Evolutionary conservation across 163 green algal species (phyloP).

Genomic region (Scenedesmus sp.): DNA sequence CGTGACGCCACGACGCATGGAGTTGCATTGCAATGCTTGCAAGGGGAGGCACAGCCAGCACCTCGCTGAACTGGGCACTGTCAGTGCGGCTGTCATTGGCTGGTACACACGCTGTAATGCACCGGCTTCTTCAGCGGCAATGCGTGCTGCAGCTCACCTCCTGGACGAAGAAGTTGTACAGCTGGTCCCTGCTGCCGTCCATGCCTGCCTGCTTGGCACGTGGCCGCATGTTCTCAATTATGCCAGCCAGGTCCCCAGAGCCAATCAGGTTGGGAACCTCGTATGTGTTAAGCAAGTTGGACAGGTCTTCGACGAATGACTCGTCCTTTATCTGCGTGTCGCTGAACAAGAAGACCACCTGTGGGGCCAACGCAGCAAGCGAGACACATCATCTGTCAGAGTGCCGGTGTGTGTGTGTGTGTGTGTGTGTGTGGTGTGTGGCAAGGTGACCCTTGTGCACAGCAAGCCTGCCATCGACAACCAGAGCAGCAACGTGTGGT

Average conservation of each 20-base stretch:
- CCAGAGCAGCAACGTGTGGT: no score
- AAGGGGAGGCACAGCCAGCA: background rate
- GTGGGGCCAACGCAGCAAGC: background rate
- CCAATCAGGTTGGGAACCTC: conserved; percentile 77
- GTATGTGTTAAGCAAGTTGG: conserved; percentile 85
- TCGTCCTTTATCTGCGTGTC: conserved; percentile 83
- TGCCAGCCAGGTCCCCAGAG: conserved; percentile 71
- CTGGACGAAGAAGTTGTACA: conserved; percentile 86
- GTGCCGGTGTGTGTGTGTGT: no score
- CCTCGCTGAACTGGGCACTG: background rate
- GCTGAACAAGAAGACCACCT: conserved; percentile 81
- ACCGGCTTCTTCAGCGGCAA: background rate
- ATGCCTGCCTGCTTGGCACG: conserved; percentile 77
- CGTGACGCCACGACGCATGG: no score
- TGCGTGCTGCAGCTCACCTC: conserved; percentile 57
- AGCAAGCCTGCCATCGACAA: no score
- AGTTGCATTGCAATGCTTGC: background rate
- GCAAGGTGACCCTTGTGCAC: no score
- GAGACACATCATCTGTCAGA: background rate
- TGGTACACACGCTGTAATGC: background rate
- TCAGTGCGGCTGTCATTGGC: background rate
- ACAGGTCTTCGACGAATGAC: conserved; percentile 85
- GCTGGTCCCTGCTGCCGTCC: conserved; percentile 70
- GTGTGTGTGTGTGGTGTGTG: no score
- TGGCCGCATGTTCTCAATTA: conserved; percentile 82